A percentile compares a stretch with the other conserved stretches of the same genome.
Evolutionary conservation across 495 filamentous ascomycete species (phyloP).

Genomic region (Penicillium samsonianum): DNA sequence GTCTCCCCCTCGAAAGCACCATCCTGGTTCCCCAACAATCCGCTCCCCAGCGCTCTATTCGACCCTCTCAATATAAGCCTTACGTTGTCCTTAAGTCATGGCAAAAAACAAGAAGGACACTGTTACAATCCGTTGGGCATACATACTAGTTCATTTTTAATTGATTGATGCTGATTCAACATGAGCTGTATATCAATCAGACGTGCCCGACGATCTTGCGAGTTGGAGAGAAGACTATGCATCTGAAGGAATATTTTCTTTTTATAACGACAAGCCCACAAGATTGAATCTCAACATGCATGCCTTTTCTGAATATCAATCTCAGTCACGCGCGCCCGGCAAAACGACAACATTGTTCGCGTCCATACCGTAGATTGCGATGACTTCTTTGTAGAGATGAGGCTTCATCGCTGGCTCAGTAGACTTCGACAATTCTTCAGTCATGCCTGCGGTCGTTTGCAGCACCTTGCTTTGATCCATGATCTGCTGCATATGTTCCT

Average conservation of each 20-base stretch:
- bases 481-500: no score
- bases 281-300: neutral
- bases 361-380: slow-evolving; percentile 3
- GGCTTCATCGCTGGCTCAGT: no score
- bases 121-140: neutral
- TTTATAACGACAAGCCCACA: slow-evolving; percentile 1
- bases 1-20: neutral
- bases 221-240: neutral
- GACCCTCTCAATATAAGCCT: slow-evolving; percentile 1
- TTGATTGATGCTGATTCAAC: neutral
- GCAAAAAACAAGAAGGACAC: neutral
- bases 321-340: neutral
- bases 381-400: slow-evolving; percentile 4
- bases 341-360: neutral
- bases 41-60: neutral
- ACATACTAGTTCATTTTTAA: neutral
- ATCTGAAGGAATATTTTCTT: neutral
- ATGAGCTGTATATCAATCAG: no score
- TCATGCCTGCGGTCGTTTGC: no score
- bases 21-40: neutral
- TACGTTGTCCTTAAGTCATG: neutral
- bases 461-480: no score
- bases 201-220: neutral
- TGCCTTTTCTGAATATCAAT: neutral
- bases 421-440: no score